phyloP scores from a whole-genome alignment of 768 basidiomycete genomes.

The Tricholoma terreum region DNA sequence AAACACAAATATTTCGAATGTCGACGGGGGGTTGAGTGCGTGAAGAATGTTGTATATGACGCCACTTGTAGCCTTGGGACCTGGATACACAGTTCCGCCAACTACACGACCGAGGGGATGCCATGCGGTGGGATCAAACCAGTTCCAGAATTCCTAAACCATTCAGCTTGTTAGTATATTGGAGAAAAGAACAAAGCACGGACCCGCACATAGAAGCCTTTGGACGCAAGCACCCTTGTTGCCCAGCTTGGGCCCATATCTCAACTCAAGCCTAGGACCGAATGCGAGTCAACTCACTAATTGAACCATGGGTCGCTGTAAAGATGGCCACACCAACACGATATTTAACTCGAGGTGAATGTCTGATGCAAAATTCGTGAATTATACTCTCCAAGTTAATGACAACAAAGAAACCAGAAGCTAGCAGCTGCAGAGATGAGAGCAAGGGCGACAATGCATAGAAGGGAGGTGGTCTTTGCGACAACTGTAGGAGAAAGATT shows the following conservation, averaged over 20 bases:
- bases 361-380: constrained; percentile 86
- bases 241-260: constrained; percentile 64
- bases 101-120: constrained; percentile 98
- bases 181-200: not conserved
- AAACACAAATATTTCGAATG: constrained; percentile 94
- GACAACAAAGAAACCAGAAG: constrained; percentile 95
- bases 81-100: constrained; percentile 97
- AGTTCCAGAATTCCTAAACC: constrained; percentile 97
- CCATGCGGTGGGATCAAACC: constrained; percentile 99
- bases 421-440: constrained; percentile 91
- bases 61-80: constrained; percentile 96
- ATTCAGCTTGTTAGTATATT: not conserved
- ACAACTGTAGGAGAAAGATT: no score
- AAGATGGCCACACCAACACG: constrained; percentile 9
- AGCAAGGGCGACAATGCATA: constrained; percentile 85
- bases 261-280: constrained; percentile 10
- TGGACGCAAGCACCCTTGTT: constrained; percentile 81
- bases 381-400: constrained; percentile 99
- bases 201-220: constrained; percentile 89
- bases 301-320: constrained; percentile 98
- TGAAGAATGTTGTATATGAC: constrained; percentile 93
- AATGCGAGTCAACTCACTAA: constrained; percentile 61
- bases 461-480: constrained; percentile 83
- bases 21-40: constrained; percentile 93
- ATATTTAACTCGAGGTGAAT: not conserved